Percentiles rank a stretch among this genome's conserved stretches.
phyloP scores from a whole-genome alignment of 768 basidiomycete genomes.

The Lepiota subincarnata region DNA sequence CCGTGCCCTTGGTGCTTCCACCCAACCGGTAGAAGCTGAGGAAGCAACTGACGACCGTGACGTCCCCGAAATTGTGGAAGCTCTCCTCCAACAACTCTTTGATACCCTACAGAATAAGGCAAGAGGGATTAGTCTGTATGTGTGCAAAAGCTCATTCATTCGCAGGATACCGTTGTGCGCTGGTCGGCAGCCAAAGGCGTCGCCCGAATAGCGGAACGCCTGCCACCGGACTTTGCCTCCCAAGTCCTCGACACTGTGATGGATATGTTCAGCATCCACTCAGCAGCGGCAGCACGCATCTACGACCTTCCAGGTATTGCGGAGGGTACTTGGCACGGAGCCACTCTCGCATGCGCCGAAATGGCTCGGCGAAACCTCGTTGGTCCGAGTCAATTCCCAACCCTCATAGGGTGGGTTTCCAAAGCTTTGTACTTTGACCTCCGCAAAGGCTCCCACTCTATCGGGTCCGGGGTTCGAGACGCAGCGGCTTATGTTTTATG shows the following conservation, averaged over 20 bases:
- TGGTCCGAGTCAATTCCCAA: constrained; percentile 47
- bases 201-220: constrained; percentile 75
- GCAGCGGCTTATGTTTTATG: constrained; percentile 92
- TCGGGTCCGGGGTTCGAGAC: constrained; percentile 93
- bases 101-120: constrained; percentile 79
- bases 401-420: constrained; percentile 73
- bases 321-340: constrained; percentile 93
- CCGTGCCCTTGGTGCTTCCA: constrained; percentile 22
- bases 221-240: constrained; percentile 68
- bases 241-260: constrained; percentile 84
- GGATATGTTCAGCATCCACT: constrained; percentile 73
- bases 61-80: constrained; percentile 77
- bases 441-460: constrained; percentile 86
- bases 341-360: constrained; percentile 89
- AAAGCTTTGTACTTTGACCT: constrained; percentile 93
- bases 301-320: constrained; percentile 75
- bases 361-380: constrained; percentile 82
- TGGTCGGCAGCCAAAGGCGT: constrained; percentile 94
- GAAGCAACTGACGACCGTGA: constrained; percentile 41
- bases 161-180: constrained; percentile 88
- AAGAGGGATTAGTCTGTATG: not conserved
- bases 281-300: constrained; percentile 54
- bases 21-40: constrained; percentile 9
- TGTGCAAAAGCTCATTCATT: not conserved
- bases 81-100: constrained; percentile 68